Conservation (phyloP, 169 alveolate genomes). For the Plasmodium knowlesi region DNA sequence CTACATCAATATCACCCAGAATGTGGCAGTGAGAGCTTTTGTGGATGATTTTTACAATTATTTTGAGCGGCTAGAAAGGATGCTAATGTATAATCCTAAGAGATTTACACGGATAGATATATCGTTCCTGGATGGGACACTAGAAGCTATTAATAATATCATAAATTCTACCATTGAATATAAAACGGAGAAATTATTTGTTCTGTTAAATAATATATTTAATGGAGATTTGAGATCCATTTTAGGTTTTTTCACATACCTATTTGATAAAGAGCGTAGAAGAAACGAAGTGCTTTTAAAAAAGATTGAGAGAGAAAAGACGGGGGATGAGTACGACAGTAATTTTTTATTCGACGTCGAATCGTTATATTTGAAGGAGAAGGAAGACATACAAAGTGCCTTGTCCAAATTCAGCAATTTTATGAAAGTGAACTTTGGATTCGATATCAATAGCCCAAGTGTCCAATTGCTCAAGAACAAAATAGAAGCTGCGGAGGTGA, state of each 20-base stretch:
- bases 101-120: not conserved
- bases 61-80: not conserved
- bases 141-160: not conserved
- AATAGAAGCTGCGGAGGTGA: not conserved
- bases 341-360: conserved; percentile 16
- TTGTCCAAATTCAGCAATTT: not conserved
- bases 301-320: not conserved
- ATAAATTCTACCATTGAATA: conserved; percentile 10
- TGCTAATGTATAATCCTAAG: not conserved
- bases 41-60: conserved; percentile 17
- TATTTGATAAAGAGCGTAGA: not conserved
- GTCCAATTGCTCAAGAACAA: not conserved
- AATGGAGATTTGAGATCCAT: conserved; percentile 8
- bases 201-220: not conserved
- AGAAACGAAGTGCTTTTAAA: not conserved
- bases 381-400: conserved; percentile 7
- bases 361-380: conserved; percentile 4
- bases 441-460: not conserved
- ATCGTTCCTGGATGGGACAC: not conserved
- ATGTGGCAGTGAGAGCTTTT: conserved; percentile 29
- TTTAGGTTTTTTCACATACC: conserved; percentile 2
- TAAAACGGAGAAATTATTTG: conserved; percentile 1
- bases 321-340: not conserved
- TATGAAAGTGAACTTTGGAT: conserved; percentile 5
- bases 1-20: conserved; percentile 8